These are phyloP conservation scores for Trichodelitschia bisporula DNA, from an alignment of 495 filamentous ascomycete species.

Conservation along the genomic window DNA sequence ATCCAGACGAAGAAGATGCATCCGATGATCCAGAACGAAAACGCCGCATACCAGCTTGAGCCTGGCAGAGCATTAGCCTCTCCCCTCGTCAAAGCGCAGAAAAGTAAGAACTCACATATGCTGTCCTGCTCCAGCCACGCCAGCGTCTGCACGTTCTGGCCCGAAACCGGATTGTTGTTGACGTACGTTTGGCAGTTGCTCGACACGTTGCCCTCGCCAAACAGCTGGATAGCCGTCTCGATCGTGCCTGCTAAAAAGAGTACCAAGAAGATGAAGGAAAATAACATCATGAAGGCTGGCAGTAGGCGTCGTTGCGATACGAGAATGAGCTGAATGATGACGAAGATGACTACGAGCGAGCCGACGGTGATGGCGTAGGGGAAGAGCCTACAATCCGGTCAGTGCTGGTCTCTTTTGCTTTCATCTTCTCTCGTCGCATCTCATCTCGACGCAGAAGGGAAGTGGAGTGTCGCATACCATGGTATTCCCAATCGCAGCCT, in stretches of 20 bases:
- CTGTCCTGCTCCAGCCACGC: constrained; percentile 72
- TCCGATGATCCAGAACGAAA: constrained; percentile 51
- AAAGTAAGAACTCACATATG: constrained; percentile 38
- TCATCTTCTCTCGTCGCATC: background rate
- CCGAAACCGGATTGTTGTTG: constrained; percentile 24
- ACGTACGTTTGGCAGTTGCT: constrained; percentile 59
- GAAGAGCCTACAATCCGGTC: constrained; percentile 44
- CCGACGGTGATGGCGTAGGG: constrained; percentile 53
- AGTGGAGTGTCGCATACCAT: constrained; percentile 34
- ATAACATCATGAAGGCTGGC: constrained; percentile 71
- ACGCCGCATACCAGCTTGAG: constrained; percentile 34
- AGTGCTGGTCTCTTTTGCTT: background rate
- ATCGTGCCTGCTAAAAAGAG: constrained; percentile 84
- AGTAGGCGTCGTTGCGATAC: constrained; percentile 48
- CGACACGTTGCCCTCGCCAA: constrained; percentile 51
- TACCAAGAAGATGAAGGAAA: constrained; percentile 81
- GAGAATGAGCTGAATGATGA: constrained; percentile 16
- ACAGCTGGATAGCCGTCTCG: constrained; percentile 72
- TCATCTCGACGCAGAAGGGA: background rate
- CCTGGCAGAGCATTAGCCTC: constrained; percentile 10
- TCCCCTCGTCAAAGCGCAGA: background rate
- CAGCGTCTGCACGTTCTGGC: constrained; percentile 44
- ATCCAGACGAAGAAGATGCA: constrained; percentile 81
- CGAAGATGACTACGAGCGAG: constrained; percentile 16
- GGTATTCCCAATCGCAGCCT: constrained; percentile 45